Percentiles rank a stretch among this genome's conserved stretches.
phyloP scores from a whole-genome alignment of 768 basidiomycete species.

The Russula foetens region DNA sequence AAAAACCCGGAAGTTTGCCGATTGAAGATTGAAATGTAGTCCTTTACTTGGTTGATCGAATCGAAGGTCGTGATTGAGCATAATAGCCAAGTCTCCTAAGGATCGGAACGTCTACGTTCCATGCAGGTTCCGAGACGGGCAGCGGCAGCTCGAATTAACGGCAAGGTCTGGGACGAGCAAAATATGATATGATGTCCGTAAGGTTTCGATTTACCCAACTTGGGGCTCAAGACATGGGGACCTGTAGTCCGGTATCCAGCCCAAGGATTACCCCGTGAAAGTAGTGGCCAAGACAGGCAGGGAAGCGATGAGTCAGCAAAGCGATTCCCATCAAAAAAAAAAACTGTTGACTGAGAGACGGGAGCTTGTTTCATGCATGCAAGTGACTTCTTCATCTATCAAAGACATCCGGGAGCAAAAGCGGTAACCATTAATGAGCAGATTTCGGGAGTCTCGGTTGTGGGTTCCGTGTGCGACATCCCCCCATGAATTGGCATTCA shows the following conservation, averaged over 20 bases:
- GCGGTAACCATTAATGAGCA: not conserved
- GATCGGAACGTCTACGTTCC: not conserved
- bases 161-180: not conserved
- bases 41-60: too few relatives aligned
- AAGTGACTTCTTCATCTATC: not conserved
- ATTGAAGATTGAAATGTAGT: not conserved
- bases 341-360: not conserved
- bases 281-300: not conserved
- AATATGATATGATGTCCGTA: not conserved
- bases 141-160: not conserved
- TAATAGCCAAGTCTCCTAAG: not conserved
- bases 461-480: not conserved
- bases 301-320: not conserved
- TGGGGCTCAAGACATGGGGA: not conserved
- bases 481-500: not conserved
- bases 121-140: not conserved
- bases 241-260: not conserved
- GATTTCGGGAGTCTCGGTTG: not conserved
- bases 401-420: not conserved
- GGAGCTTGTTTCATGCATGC: not conserved
- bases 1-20: not conserved
- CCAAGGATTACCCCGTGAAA: not conserved
- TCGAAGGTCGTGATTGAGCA: too few relatives aligned
- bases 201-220: slow-evolving; percentile 1
- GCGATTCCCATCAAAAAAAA: not conserved